Evolutionary conservation across 257 asterid genomes (phyloP).

Genomic region (Coffea canephora): DNA sequence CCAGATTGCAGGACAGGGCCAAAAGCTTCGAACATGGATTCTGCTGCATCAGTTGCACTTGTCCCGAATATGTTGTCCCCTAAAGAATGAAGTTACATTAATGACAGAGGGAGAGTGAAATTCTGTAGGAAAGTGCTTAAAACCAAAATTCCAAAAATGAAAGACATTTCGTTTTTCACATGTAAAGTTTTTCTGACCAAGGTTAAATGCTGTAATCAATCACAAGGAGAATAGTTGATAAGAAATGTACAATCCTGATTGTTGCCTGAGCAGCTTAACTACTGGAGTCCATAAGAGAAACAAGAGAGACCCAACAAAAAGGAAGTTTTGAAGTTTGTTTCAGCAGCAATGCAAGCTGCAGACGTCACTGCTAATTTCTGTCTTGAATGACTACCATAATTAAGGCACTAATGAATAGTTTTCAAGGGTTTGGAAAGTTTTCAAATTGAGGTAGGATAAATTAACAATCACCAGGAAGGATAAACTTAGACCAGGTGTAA

Average conservation of each 20-base stretch:
- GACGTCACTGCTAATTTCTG: not conserved
- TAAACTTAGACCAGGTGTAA: no score
- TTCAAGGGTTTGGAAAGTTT: not conserved
- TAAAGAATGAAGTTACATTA: no score
- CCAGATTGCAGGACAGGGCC: conserved; percentile 62
- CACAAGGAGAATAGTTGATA: not conserved
- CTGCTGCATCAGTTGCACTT: conserved; percentile 89
- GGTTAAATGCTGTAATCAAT: not conserved
- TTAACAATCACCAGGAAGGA: no score
- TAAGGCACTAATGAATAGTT: not conserved
- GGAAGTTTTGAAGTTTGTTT: not conserved
- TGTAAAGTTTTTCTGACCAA: not conserved
- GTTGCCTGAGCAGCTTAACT: not conserved
- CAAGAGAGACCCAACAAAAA: not conserved
- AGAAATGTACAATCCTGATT: not conserved
- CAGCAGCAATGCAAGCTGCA: not conserved
- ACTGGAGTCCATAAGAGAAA: not conserved
- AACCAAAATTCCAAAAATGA: not conserved
- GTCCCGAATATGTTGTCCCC: conserved; percentile 79
- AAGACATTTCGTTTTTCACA: not conserved
- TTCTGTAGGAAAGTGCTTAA: not conserved
- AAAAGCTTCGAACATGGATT: conserved; percentile 74
- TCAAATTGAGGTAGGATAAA: not conserved
- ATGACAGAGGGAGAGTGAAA: not conserved
- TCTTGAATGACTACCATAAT: not conserved